Percentiles rank a stretch among this genome's conserved stretches.
phyloP scores from a whole-genome alignment of 23 red algal species.

The Gracilaria caudata region DNA sequence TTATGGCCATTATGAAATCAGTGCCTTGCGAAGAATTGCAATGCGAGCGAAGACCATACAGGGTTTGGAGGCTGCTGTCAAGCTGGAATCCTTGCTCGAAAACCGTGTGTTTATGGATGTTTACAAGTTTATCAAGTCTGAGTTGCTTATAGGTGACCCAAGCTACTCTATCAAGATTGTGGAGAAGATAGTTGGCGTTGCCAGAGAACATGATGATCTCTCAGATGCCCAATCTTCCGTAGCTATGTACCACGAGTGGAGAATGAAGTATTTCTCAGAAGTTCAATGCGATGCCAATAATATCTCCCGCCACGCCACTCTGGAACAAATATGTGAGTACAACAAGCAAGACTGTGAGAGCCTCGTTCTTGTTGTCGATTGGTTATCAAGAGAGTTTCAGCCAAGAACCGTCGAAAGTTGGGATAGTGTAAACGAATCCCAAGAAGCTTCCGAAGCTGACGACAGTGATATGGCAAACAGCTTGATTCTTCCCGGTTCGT shows the following conservation, averaged over 20 bases:
- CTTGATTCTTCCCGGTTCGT: slow-evolving; percentile 57
- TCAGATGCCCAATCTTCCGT: slow-evolving; percentile 82
- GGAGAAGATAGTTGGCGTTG: slow-evolving; percentile 71
- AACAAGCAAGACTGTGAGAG: slow-evolving; percentile 83
- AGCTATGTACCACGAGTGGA: slow-evolving; percentile 83
- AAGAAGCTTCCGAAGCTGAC: background rate
- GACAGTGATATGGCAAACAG: background rate
- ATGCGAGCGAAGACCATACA: slow-evolving; percentile 34
- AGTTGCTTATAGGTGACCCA: slow-evolving; percentile 65
- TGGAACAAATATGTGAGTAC: slow-evolving; percentile 60
- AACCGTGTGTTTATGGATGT: slow-evolving; percentile 70
- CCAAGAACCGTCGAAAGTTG: background rate
- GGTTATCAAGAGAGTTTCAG: slow-evolving; percentile 43
- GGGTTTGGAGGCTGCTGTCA: slow-evolving; percentile 22
- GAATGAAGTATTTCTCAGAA: slow-evolving; percentile 48
- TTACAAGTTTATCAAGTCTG: slow-evolving; percentile 54
- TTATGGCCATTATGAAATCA: slow-evolving; percentile 83
- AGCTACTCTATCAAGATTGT: slow-evolving; percentile 85
- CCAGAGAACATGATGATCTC: slow-evolving; percentile 66
- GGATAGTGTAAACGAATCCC: background rate
- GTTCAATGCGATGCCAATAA: background rate
- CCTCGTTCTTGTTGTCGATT: slow-evolving; percentile 58
- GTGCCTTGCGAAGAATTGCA: slow-evolving; percentile 68
- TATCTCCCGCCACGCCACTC: slow-evolving; percentile 9
- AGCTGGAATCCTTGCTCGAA: slow-evolving; percentile 55